Evolutionary conservation across 164 flowering plant genomes (phyloP).

Genomic region (Nymphaea thermarum): DNA sequence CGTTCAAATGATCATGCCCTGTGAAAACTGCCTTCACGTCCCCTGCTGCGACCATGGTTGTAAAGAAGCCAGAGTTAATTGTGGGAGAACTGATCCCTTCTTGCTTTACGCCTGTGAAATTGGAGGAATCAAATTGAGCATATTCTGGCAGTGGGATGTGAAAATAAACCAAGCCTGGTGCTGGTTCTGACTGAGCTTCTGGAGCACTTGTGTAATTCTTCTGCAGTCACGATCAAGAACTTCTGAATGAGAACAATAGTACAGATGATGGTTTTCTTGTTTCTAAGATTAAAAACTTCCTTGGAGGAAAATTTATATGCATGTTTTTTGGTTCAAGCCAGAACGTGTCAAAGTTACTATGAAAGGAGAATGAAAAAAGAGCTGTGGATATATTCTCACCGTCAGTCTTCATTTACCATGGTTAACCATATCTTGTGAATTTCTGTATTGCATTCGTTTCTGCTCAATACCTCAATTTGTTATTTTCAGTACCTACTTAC

Average conservation of each 20-base stretch:
- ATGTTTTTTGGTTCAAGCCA: no score
- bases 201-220: constrained; percentile 42
- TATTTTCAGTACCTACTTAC: no score
- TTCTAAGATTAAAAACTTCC: not conserved
- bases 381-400: no score
- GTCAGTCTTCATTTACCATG: no score
- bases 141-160: constrained; percentile 94
- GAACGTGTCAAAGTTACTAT: no score
- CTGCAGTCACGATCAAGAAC: constrained; percentile 23
- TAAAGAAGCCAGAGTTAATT: constrained; percentile 87
- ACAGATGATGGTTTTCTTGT: not conserved
- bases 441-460: not conserved
- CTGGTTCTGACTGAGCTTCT: constrained; percentile 38
- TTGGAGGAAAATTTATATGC: no score
- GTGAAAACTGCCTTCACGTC: constrained; percentile 85
- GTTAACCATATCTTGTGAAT: not conserved
- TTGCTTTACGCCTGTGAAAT: constrained; percentile 68
- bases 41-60: constrained; percentile 67
- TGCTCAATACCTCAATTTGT: no score
- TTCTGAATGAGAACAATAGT: not conserved
- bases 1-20: constrained; percentile 89
- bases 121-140: constrained; percentile 50
- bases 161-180: constrained; percentile 82
- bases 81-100: constrained; percentile 81
- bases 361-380: no score